Evolutionary conservation across 2,329 filamentous ascomycete species (phyloP), one percentile per base, ranked within the genome.

Genomic region (Atkinsonella hypoxylon): DNA sequence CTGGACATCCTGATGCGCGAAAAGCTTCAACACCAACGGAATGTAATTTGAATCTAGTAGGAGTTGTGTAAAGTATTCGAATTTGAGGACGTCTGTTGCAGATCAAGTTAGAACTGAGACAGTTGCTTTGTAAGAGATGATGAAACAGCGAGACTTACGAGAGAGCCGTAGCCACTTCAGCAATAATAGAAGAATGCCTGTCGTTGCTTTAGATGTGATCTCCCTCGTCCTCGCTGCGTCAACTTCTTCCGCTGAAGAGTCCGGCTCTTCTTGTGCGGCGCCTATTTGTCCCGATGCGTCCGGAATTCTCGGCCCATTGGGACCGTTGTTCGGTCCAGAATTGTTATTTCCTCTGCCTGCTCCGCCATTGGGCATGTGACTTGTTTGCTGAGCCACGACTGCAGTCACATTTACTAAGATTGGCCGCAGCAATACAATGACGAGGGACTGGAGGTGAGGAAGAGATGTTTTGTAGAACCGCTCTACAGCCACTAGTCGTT

Each of bases 131-230:
- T 26, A 26, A 26, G 26, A n/a, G 7, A 26, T 26, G 26, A 4
- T 15, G 34, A 36, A 15, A 36, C 34, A 36, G 26, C 34, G 15
- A 36, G 11, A 64, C 87, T 73, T 73, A 94, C 89, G 93, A 52
- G 89, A 96, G 49, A 95, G 74, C 65, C 95, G 94, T 60, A 97
- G 85, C 93, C 93, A 98, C 67, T 97, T 98, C 54, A 97, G 65
- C 43, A 97, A 69, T n/a, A 95, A 72, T 30, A 98, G 71, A 30
- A 98, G 70, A 50, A 89, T 85, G 1, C 87, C 90, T n/a, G 89
- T 93, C 20, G 95, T 84, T 0, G 91, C 91, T 67, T 97, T 97
- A 26, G 85, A 82, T 12, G 85, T 85, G 48, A 98, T 90, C 66
- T 98, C 93, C 51, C 91, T 81, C 15, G 81, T 83, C 47, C 94